phyloP scores from a whole-genome alignment of 495 filamentous ascomycete species.

The Trichoderma erinaceum region DNA sequence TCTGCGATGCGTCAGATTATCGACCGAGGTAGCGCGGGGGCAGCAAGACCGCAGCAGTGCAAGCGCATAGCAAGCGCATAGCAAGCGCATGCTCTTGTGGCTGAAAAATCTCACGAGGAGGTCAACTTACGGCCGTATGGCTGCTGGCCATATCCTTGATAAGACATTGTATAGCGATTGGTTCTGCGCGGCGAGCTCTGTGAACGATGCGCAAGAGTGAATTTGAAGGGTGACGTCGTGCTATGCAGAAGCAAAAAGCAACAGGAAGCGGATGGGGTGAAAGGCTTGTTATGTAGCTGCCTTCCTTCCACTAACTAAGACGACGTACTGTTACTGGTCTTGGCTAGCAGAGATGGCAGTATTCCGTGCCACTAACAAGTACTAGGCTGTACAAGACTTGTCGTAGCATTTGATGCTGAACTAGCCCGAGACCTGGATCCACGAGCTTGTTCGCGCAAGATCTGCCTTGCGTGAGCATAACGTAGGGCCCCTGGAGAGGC shows the following conservation, averaged over 20 bases:
- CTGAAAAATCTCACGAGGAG: not conserved
- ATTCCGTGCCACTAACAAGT: too few relatives aligned
- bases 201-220: not conserved
- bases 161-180: conserved; percentile 12
- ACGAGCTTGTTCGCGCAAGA: conserved; percentile 10
- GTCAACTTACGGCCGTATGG: conserved; percentile 18
- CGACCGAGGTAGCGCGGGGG: not conserved
- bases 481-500: not conserved
- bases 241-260: not conserved
- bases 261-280: not conserved
- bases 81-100: not conserved
- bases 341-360: too few relatives aligned
- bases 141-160: conserved; percentile 17
- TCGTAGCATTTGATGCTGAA: not conserved
- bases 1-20: conserved; percentile 20
- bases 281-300: not conserved
- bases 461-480: conserved; percentile 7
- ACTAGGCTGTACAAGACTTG: too few relatives aligned
- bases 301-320: too few relatives aligned
- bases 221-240: not conserved
- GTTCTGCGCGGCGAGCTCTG: not conserved
- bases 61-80: conserved; percentile 15
- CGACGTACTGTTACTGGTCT: too few relatives aligned
- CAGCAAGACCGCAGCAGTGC: not conserved
- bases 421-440: not conserved